Evolutionary conservation across 75 land plant genomes (phyloP).

Genomic region (Pseudotsuga menziesii): DNA sequence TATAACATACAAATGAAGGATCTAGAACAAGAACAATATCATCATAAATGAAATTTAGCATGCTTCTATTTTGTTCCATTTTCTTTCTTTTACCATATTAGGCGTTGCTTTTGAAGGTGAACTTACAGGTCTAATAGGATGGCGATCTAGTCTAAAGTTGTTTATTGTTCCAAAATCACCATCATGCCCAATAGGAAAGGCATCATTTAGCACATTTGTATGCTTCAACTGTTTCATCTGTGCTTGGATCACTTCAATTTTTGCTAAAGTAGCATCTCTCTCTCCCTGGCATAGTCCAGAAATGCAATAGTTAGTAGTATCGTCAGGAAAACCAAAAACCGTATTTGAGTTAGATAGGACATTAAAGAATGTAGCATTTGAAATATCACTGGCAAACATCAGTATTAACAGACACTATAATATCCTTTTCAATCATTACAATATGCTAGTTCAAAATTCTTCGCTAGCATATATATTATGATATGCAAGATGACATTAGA

Average conservation of each 20-base stretch:
- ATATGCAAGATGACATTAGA: background rate
- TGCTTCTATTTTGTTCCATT: background rate
- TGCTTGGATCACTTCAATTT: slow-evolving; percentile 87
- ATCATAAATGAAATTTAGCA: background rate
- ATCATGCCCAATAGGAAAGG: slow-evolving; percentile 86
- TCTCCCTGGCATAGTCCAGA: slow-evolving; percentile 65
- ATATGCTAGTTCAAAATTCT: background rate
- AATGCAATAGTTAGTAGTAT: background rate
- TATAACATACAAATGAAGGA: background rate
- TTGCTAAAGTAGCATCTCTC: slow-evolving; percentile 87
- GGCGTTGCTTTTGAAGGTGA: background rate
- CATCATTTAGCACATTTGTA: slow-evolving; percentile 95
- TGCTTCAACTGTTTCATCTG: slow-evolving; percentile 84
- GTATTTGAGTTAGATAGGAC: background rate
- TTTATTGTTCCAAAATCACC: slow-evolving; percentile 99
- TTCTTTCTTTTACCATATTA: background rate
- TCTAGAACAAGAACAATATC: background rate
- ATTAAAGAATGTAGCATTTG: background rate
- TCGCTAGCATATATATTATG: background rate
- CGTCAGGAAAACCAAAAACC: slow-evolving; percentile 1
- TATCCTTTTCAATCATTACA: background rate
- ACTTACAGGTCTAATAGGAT: slow-evolving; percentile 77
- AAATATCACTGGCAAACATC: background rate
- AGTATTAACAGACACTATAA: background rate
- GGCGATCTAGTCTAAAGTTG: slow-evolving; percentile 91